Evolutionary conservation across 345 rosid species (phyloP).

Genomic region (Heritiera littoralis): DNA sequence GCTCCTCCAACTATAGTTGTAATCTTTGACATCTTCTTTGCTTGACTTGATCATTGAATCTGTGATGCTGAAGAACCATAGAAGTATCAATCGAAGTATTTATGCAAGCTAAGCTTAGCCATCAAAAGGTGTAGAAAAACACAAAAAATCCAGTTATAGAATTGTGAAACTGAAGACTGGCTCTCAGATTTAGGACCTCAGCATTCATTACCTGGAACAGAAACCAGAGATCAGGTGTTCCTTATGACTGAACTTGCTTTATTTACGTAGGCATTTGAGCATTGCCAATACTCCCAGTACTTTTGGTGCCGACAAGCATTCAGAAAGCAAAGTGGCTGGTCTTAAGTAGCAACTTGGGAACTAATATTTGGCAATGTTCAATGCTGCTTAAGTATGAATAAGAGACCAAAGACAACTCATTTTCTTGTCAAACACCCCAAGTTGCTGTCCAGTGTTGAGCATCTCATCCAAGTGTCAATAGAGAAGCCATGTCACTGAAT

Average conservation of each 20-base stretch:
- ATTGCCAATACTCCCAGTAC: slow-evolving; percentile 2
- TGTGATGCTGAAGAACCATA: slow-evolving; percentile 23
- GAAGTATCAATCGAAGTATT: slow-evolving; percentile 6
- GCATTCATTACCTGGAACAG: slow-evolving; percentile 19
- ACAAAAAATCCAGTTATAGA: not conserved
- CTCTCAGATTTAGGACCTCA: slow-evolving; percentile 17
- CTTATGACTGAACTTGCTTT: slow-evolving; percentile 18
- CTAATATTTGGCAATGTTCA: slow-evolving; percentile 25
- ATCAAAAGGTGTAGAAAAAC: not conserved
- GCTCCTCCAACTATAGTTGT: slow-evolving; percentile 44
- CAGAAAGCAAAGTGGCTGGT: slow-evolving; percentile 29
- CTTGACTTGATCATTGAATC: slow-evolving; percentile 39
- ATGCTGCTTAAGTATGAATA: slow-evolving; percentile 27
- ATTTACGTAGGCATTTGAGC: slow-evolving; percentile 21
- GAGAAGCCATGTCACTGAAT: slow-evolving; percentile 11
- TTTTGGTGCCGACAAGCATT: slow-evolving; percentile 23
- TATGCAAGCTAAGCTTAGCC: not conserved
- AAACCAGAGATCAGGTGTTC: slow-evolving; percentile 23
- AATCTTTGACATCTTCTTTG: slow-evolving; percentile 43
- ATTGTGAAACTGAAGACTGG: slow-evolving; percentile 15
- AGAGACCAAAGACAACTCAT: slow-evolving; percentile 41
- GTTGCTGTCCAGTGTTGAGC: slow-evolving; percentile 26
- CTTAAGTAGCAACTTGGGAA: slow-evolving; percentile 27
- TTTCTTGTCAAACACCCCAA: slow-evolving; percentile 33
- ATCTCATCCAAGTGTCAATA: slow-evolving; percentile 19